A percentile compares a stretch with the other conserved stretches of the same genome.
phyloP scores from a whole-genome alignment of 768 basidiomycete species.

The Suillus cothurnatus region DNA sequence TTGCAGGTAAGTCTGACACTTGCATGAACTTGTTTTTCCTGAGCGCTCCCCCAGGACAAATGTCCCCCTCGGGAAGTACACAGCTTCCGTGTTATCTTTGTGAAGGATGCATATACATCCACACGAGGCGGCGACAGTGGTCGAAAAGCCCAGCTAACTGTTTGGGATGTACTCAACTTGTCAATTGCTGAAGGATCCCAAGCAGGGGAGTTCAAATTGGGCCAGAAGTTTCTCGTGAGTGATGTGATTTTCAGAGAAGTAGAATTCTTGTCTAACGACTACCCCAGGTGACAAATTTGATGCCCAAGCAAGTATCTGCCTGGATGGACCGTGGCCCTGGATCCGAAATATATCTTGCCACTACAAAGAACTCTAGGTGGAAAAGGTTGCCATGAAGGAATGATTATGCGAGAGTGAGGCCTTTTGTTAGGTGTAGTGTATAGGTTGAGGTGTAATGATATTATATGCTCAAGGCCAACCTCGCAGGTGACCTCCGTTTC shows the following conservation, averaged over 20 bases:
- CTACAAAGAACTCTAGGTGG: constrained; percentile 69
- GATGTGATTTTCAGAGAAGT: background rate
- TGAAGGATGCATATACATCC: constrained; percentile 54
- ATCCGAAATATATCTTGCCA: constrained; percentile 72
- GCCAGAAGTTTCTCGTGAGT: constrained; percentile 70
- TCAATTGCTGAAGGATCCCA: constrained; percentile 51
- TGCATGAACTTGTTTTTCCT: background rate
- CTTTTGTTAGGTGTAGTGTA: background rate
- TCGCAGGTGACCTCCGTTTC: background rate
- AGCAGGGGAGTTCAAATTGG: constrained; percentile 54
- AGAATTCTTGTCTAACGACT: background rate
- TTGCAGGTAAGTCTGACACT: constrained; percentile 55
- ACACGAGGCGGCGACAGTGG: constrained; percentile 52
- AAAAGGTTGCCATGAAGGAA: constrained; percentile 31
- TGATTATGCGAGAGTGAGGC: background rate
- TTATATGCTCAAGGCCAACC: background rate
- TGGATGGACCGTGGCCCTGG: constrained; percentile 69
- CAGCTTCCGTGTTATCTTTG: constrained; percentile 72
- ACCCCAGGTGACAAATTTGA: constrained; percentile 58
- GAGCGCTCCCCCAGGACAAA: constrained; percentile 39
- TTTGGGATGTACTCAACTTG: constrained; percentile 75
- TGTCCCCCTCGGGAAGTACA: constrained; percentile 79
- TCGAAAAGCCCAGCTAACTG: constrained; percentile 74
- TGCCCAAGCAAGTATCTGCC: constrained; percentile 65
- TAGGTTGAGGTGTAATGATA: background rate